Conservation (phyloP, 495 filamentous ascomycete genomes). For the Xylaria acuta region DNA sequence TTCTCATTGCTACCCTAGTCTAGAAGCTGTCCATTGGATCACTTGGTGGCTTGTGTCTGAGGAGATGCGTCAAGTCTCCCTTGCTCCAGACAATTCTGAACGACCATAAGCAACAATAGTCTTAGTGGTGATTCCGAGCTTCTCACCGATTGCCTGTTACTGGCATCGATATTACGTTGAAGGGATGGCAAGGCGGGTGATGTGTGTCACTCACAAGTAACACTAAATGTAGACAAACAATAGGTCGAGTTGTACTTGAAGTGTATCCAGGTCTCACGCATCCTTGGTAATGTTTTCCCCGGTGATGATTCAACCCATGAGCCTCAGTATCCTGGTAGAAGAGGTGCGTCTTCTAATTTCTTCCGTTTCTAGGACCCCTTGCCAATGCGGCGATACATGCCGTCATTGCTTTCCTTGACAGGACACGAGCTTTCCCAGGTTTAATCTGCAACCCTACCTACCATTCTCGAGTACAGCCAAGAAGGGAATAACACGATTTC, state of each 20-base stretch:
- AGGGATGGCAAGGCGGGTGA: not conserved
- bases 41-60: not conserved
- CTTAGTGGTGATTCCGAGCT: not conserved
- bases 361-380: constrained; percentile 15
- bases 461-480: constrained; percentile 5
- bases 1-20: not conserved
- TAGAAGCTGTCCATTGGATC: not conserved
- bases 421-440: constrained; percentile 19
- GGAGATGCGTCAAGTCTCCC: not conserved
- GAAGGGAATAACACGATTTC: constrained; percentile 22
- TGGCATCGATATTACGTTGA: not conserved
- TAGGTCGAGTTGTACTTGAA: not conserved
- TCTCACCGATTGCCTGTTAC: not conserved
- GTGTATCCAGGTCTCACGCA: not conserved
- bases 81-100: constrained; percentile 1
- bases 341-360: not conserved
- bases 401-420: constrained; percentile 23
- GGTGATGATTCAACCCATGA: not conserved
- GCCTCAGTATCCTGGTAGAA: not conserved
- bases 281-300: not conserved
- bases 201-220: constrained; percentile 1
- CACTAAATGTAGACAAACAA: not conserved
- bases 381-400: constrained; percentile 20
- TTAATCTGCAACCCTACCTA: constrained; percentile 22
- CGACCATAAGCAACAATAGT: constrained; percentile 7